A percentile compares a stretch with the other conserved stretches of the same genome.
These are phyloP conservation scores for Nyctanthes arbortristis DNA, from an alignment of 257 asterid genomes.

Conservation along the genomic window DNA sequence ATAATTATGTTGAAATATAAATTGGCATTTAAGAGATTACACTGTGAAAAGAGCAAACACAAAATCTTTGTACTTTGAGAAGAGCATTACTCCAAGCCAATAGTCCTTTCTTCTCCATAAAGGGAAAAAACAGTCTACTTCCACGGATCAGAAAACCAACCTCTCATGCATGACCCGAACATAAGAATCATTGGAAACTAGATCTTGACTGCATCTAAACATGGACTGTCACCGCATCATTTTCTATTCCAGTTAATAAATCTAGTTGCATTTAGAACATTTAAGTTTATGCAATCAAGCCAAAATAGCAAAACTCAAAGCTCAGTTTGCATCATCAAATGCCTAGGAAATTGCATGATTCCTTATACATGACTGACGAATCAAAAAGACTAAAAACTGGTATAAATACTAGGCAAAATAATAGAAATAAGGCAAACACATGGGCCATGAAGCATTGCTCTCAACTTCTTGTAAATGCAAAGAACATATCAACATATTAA, in stretches of 20 bases:
- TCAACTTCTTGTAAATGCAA: neutral
- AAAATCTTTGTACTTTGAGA: too few relatives aligned
- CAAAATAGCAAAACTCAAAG: too few relatives aligned
- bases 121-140: too few relatives aligned
- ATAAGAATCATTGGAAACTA: neutral
- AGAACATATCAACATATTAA: conserved; percentile 4
- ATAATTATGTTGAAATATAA: too few relatives aligned
- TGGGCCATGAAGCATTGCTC: too few relatives aligned
- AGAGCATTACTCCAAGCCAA: too few relatives aligned
- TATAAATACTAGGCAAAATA: conserved; percentile 1
- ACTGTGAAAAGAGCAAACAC: too few relatives aligned
- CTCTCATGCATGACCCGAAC: too few relatives aligned
- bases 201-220: neutral
- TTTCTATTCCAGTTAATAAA: neutral
- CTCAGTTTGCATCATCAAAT: neutral
- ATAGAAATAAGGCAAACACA: neutral
- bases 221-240: neutral
- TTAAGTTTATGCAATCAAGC: neutral
- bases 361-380: neutral
- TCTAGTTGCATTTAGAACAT: conserved; percentile 2
- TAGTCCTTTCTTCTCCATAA: too few relatives aligned
- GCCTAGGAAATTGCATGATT: neutral
- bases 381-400: neutral
- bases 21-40: too few relatives aligned
- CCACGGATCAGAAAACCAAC: too few relatives aligned